Evolutionary conservation across 345 rosid species (phyloP).

Genomic region (Salix purpurea): DNA sequence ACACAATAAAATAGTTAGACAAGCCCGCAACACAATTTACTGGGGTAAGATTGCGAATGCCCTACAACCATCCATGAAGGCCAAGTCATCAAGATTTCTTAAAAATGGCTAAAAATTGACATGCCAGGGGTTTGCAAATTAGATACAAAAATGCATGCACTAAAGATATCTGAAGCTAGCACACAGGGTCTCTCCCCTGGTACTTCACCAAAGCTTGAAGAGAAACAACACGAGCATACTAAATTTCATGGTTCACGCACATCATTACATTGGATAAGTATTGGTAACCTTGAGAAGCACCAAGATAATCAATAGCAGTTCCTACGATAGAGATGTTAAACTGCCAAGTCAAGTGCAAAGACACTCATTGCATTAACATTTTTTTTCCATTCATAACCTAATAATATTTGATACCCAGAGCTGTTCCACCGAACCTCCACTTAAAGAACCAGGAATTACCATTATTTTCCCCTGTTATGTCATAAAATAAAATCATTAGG

Average conservation of each 20-base stretch:
- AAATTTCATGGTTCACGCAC: not conserved
- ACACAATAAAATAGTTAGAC: no score
- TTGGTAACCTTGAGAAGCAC: not conserved
- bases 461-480: constrained; percentile 54
- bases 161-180: not conserved
- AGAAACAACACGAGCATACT: not conserved
- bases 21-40: not conserved
- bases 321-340: not conserved
- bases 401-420: not conserved
- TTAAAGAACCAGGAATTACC: not conserved
- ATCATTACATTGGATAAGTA: not conserved
- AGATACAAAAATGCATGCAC: not conserved
- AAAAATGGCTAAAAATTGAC: not conserved
- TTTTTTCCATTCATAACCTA: not conserved
- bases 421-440: not conserved
- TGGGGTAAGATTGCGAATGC: not conserved
- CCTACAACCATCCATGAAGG: not conserved
- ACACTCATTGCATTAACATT: not conserved
- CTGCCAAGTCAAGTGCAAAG: not conserved
- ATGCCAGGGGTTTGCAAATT: not conserved
- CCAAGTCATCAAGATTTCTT: not conserved
- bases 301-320: not conserved
- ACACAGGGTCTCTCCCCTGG: not conserved
- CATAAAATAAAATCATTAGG: not conserved
- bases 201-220: not conserved